Evolutionary conservation across 148 eudicot genomes (phyloP), one percentile per base, ranked within the genome.

Genomic region (Gaultheria prostrata): DNA sequence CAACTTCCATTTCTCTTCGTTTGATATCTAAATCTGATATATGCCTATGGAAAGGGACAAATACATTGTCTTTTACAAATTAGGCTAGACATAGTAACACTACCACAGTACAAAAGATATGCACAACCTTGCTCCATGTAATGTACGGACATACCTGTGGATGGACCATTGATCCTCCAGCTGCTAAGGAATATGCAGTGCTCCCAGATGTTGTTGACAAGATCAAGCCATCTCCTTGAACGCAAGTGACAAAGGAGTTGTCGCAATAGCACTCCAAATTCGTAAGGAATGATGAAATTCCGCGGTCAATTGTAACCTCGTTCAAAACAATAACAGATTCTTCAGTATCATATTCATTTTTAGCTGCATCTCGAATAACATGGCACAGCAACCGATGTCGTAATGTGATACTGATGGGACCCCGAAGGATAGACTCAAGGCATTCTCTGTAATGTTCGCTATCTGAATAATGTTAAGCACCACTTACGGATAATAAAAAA

Each of bases 121-220:
- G 24, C 82, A 56, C 18, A 39, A 56, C 50, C 11, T 5, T 45
- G 21, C 2, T 11, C 28, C 20, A 20, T 10, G 32, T 28, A 26
- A 24, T 67, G 43, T 17, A 24, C 32, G n/a, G 39, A 87, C 90
- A 72, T 85, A 96, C 99, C 94, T 94, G 99, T 67, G 99, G 99
- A 86, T 96, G 99, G 81, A 94, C 99, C 98, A 96, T 93, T 49
- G 99, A 96, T 76, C 99, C 99, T 72, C 99, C 99, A 83, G 99
- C 98, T 11, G 99, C 99, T 81, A 96, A 89, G 78, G 99, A 96
- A 88, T 96, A 96, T 26, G 99, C 99, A 48, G 99, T 96, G 84
- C 99, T 96, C 56, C 99, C 99, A 79, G 99, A 96, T 20, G 99
- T 93, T 24, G 98, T 97, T 49, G 98, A 94, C 85, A 97, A 85